Conservation (phyloP, 2,329 filamentous ascomycete genomes). For the Laburnicola sp. region DNA sequence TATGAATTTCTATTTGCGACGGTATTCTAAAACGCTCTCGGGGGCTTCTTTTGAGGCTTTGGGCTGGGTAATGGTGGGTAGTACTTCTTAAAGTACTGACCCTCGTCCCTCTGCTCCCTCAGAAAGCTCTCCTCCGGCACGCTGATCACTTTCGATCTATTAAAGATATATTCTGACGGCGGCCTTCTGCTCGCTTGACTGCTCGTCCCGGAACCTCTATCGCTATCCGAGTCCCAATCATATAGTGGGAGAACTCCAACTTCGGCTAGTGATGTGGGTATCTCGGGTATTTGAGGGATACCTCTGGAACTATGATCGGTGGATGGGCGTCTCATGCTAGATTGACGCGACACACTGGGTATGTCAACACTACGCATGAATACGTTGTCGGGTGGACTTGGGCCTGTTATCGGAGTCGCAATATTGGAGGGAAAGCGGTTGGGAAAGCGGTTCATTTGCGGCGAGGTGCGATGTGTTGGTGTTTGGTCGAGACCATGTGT, state of each 20-base stretch:
- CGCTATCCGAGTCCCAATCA: conserved; percentile 31
- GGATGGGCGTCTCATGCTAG: conserved; percentile 13
- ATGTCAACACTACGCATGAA: conserved; percentile 32
- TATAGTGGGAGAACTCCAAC: conserved; percentile 24
- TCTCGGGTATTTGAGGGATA: conserved; percentile 14
- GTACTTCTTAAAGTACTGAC: conserved; percentile 25
- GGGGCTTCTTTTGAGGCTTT: conserved; percentile 10
- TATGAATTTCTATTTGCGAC: conserved; percentile 4
- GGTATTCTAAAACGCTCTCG: conserved; percentile 8
- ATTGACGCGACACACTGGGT: conserved; percentile 15
- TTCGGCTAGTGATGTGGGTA: conserved; percentile 21
- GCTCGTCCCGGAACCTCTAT: conserved; percentile 14
- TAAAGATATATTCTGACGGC: conserved; percentile 31
- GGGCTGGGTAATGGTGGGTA: conserved; percentile 28
- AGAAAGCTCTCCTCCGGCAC: conserved; percentile 28
- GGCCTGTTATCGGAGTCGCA: conserved; percentile 17
- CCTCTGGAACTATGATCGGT: conserved; percentile 7
- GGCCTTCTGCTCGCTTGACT: conserved; percentile 19
- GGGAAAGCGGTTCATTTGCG: conserved; percentile 23
- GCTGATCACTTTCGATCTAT: conserved; percentile 32
- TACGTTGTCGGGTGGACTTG: conserved; percentile 22
- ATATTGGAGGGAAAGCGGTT: conserved; percentile 23
- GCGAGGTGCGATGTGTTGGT: conserved; percentile 23
- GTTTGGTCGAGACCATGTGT: conserved; percentile 33
- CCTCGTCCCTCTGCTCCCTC: conserved; percentile 26